Evolutionary conservation across 768 basidiomycete species (phyloP), one percentile per base, ranked within the genome.

Genomic region (Cystobasidium ongulense): DNA sequence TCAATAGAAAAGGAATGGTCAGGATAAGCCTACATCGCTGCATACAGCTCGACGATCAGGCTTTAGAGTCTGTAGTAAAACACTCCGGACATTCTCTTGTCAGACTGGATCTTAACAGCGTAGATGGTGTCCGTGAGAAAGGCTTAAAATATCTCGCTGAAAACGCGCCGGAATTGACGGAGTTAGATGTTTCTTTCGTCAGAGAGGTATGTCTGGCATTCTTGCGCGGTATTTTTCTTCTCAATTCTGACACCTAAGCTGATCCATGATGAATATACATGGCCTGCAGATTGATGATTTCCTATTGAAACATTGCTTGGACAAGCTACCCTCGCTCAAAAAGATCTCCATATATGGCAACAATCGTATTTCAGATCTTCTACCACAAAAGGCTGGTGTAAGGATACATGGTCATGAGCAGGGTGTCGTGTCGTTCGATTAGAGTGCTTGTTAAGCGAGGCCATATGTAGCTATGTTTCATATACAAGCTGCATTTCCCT

Each of bases 1-100:
- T 76, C 57, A 54, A 78, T 75, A 46, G 76, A 52, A 61, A 76
- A 73, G 29, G 78, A 75, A 38, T 72, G 15, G 74, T 43, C 27
- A 27, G 23, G 39, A 23, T 75, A 29, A 62, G 64, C 41, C 23
- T 75, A 17, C 31, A 46, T 21, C 73, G 75, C 3, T 75, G 75
- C 63, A 64, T 65, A 13, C 62, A 73, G 50, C 41, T 75, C 17
- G 75, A 73, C 31, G 70, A 72, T 41, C 29, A 63, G 21, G 75
- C 74, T n/a, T 18, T 75, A 21, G 31, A 63, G 38, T 62, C 74
- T 35, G 29, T 75, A 18, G 33, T 75, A 27, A 59, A 52, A 23
- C 75, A 75, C 36, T 75, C 75, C 10, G 75, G 75, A 1, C 31
- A 33, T 17, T 27, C 33, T 36, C 63, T 75, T 21, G 39, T 53